phyloP scores from a whole-genome alignment of 345 rosid genomes.

The Garcia nutans region DNA sequence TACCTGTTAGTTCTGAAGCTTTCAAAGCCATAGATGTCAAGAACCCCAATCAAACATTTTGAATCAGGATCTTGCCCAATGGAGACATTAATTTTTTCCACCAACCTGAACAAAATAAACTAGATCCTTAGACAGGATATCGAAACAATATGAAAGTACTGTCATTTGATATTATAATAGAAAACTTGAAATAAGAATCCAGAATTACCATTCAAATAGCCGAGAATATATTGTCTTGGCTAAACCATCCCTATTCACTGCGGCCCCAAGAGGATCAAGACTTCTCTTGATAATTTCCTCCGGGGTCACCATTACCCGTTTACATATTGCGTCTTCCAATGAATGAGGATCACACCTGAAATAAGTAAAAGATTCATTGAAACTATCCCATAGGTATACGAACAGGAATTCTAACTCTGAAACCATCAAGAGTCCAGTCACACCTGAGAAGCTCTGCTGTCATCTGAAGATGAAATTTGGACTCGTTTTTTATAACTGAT shows the following conservation, averaged over 20 bases:
- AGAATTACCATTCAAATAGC: conserved; percentile 78
- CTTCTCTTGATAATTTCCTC: conserved; percentile 93
- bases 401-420: conserved; percentile 19
- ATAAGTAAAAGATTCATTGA: conserved; percentile 4
- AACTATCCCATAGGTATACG: conserved; percentile 12
- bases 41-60: conserved; percentile 81
- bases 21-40: conserved; percentile 93
- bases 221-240: conserved; percentile 92
- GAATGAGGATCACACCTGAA: conserved; percentile 71
- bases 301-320: conserved; percentile 95
- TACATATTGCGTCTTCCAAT: conserved; percentile 89
- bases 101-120: conserved; percentile 61
- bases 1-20: conserved; percentile 91
- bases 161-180: neutral
- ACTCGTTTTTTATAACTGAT: conserved; percentile 72
- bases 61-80: conserved; percentile 90
- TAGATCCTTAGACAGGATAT: conserved; percentile 17
- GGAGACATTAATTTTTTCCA: conserved; percentile 73
- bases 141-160: neutral
- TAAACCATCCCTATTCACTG: conserved; percentile 77
- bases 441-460: conserved; percentile 89
- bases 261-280: conserved; percentile 87
- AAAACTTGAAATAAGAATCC: conserved; percentile 6
- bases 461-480: conserved; percentile 74
- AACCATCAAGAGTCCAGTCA: conserved; percentile 11